Evolutionary conservation across 495 filamentous ascomycete species (phyloP), one percentile per base, ranked within the genome.

Genomic region (Letharia columbiana): DNA sequence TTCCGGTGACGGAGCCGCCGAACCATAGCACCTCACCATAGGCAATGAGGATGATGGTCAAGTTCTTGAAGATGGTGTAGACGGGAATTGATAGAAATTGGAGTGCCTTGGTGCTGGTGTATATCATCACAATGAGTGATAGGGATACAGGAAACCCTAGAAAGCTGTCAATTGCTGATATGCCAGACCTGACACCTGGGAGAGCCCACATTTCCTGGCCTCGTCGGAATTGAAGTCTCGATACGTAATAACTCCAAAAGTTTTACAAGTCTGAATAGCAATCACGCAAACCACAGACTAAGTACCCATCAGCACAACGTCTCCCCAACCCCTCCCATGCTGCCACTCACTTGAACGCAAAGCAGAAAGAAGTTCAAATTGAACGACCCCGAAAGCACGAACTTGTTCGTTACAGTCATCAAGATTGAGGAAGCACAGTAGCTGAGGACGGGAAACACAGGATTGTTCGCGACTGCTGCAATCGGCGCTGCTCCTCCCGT

Each of bases 361-460:
- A 98, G 86, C 64, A 97, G 86, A 77, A 98, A 91, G 79, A 98
- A 98, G 77, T 96, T 98, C 70, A 99, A 75, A 77, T 99, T 99
- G 81, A 94, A 99, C 18, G 83, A 77, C 41, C 94, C 95, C 42
- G 91, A 96, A 41, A 99, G 82, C 60, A 96, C 92, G 75, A 94
- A 99, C 83, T 99, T 99, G 80, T 99, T 99, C 78, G 94, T 96
- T 35, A 96, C 88, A 49, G 95, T 99, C 94, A 99, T 99, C 76
- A 93, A 81, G 69, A 99, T 99, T 8, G 92, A 97, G 61, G 94
- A 89, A 70, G 86, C 82, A 78, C 94, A 99, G 80, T 99, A 99
- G 33, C 89, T 86, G 61, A 96, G 73, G 68, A 99, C 90, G 13
- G 93, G 89, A 12, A 94, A 74, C 45, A 85, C 76, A 13, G 93